Conservation (phyloP, 371 early-diverging fungal species). For the Zychaea mexicana region DNA sequence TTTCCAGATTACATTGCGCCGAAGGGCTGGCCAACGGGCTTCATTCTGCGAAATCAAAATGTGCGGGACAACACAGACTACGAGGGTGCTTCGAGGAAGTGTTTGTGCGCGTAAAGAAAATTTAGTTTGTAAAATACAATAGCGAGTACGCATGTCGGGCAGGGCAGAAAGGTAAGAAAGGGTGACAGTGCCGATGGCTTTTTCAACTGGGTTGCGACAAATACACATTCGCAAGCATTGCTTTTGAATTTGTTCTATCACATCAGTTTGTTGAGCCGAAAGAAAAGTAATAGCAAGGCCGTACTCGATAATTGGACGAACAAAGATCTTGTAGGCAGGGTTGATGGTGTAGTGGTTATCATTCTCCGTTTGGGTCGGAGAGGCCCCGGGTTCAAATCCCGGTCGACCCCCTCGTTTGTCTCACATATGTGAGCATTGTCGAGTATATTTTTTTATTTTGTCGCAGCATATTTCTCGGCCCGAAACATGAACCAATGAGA, state of each 20-base stretch:
- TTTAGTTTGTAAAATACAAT: background rate
- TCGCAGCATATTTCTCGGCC: too few species aligned
- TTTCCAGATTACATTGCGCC: too few species aligned
- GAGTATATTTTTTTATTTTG: background rate
- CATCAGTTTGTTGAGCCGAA: too few species aligned
- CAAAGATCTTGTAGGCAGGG: conserved; percentile 15
- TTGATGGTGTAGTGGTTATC: conserved; percentile 27
- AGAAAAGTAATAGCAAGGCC: conserved; percentile 17
- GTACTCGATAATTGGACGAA: conserved; percentile 23
- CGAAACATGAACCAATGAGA: too few species aligned
- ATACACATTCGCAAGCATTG: too few species aligned
- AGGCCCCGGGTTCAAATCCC: conserved; percentile 31
- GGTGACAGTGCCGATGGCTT: too few species aligned
- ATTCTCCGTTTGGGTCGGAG: conserved; percentile 22
- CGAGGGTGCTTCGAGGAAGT: background rate
- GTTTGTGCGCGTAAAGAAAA: background rate
- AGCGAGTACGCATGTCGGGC: background rate
- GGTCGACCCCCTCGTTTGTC: conserved; percentile 14
- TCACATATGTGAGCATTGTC: background rate
- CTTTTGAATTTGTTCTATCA: too few species aligned
- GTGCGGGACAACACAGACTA: background rate
- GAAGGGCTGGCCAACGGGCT: too few species aligned
- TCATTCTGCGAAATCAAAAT: background rate
- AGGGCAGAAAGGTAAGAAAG: too few species aligned
- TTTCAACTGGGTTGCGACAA: too few species aligned